Conservation (phyloP, 2,329 filamentous ascomycete genomes). For the Colletotrichum limetticola region DNA sequence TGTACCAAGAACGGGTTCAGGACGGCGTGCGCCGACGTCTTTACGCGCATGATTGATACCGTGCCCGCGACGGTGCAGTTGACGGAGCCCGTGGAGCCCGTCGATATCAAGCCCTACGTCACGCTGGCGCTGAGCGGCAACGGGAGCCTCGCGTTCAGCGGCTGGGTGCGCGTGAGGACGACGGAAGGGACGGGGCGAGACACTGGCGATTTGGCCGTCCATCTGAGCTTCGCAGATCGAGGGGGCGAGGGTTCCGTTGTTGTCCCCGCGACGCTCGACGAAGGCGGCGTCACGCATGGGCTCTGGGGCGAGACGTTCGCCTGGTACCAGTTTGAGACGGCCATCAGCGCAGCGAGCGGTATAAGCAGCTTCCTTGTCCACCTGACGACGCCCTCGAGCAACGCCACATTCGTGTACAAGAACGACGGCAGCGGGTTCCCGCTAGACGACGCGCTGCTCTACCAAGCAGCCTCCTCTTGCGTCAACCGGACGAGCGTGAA, state of each 20-base stretch:
- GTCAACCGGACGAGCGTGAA: constrained; percentile 31
- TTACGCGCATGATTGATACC: constrained; percentile 49
- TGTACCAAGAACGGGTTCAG: constrained; percentile 49
- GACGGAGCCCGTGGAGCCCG: constrained; percentile 41
- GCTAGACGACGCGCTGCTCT: constrained; percentile 42
- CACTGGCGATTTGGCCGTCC: constrained; percentile 33
- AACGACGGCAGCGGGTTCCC: constrained; percentile 44
- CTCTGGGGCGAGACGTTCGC: constrained; percentile 41
- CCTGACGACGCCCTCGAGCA: constrained; percentile 39
- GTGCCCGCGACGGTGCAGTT: constrained; percentile 44
- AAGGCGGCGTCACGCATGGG: constrained; percentile 39
- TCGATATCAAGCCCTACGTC: constrained; percentile 46
- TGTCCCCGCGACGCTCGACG: constrained; percentile 15
- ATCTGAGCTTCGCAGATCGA: constrained; percentile 31
- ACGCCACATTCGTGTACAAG: constrained; percentile 37
- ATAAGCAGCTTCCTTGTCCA: constrained; percentile 46
- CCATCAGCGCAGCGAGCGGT: constrained; percentile 39
- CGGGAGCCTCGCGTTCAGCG: constrained; percentile 40
- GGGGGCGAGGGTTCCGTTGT: constrained; percentile 24
- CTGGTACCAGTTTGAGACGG: constrained; percentile 44
- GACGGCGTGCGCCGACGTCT: constrained; percentile 42
- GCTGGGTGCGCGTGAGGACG: constrained; percentile 41
- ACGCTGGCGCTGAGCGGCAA: constrained; percentile 40
- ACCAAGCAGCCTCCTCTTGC: constrained; percentile 42
- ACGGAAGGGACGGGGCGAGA: constrained; percentile 32